Evolutionary conservation across 192 early-diverging fungal species (phyloP), one percentile per base, ranked within the genome.

Genomic region (Haplosporangium gracile): DNA sequence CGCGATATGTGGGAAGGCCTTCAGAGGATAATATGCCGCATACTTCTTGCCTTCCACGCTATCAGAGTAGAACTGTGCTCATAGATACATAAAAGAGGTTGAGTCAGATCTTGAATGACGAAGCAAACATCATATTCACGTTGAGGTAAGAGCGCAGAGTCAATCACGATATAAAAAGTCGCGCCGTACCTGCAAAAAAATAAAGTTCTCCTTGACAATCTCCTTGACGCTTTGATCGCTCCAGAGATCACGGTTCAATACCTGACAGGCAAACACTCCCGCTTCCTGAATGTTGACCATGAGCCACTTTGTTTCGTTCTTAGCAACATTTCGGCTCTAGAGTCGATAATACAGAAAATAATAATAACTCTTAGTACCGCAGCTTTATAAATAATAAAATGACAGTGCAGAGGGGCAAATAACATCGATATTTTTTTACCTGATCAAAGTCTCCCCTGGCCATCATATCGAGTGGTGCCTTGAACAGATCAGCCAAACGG

Each of bases 241-340:
- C 97, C 97, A 99, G 68, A 99, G 90, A 90, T 99, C 97, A 74
- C 98, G 95, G 83, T 98, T 98, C 85, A 99, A 88, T 24, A 94
- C 89, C 78, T 98, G 96, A 88, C 97, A 98, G 29, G 91, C 86
- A 88, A 99, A 98, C 63, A 98, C 96, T 0, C 93, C 87, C 8
- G 94, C 89, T 63, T 98, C 94, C 70, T 98, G 96, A 55, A 98
- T 91, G 72, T 97, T 97, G 42, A 98, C 88, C 76, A 98, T 89
- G 43, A 98, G 78, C 97, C 96, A 97, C 82, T 95, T 97, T 39
- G 89, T 91, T 29, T 91, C 85, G 26, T 72, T 75, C 74, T 88
- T 89, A 16, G 95, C 97, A 18, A 75, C 75, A 2, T 90, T 87
- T 70, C 96, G 92, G 22, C 95, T 95, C 90, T 95, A 81, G 6